A percentile compares a stretch with the other conserved stretches of the same genome.
phyloP scores from a whole-genome alignment of 352 stramenopile genomes.

The Blastocystis sp. region DNA sequence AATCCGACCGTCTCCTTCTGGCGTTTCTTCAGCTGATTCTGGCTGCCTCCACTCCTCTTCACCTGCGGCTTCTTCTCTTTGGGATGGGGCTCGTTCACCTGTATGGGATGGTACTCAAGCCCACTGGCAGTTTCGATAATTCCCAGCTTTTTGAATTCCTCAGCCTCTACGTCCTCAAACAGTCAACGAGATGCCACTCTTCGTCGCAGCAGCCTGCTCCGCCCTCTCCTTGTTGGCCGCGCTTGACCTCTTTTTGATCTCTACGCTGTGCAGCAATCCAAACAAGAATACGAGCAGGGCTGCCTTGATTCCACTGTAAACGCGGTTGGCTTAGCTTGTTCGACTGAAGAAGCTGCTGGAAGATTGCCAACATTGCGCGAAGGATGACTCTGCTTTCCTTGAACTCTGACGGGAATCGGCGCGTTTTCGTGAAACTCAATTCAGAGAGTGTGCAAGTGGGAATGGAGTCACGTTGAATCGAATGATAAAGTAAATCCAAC shows the following conservation, averaged over 20 bases:
- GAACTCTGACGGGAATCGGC: too few relatives aligned
- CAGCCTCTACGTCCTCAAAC: neutral
- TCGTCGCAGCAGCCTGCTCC: neutral
- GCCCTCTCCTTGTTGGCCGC: neutral
- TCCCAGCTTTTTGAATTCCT: neutral
- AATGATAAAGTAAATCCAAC: too few relatives aligned
- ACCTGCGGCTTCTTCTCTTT: neutral
- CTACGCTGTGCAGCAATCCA: neutral
- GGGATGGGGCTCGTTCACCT: neutral
- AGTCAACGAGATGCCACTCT: neutral
- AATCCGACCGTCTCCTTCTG: slow-evolving; percentile 28
- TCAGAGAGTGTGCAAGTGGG: too few relatives aligned
- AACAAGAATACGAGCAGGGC: slow-evolving; percentile 34
- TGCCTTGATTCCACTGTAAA: neutral
- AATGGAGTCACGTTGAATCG: too few relatives aligned
- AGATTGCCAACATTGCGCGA: slow-evolving; percentile 31
- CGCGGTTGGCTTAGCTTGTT: slow-evolving; percentile 38
- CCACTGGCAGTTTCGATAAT: slow-evolving; percentile 20
- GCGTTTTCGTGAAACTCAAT: too few relatives aligned
- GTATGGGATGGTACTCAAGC: slow-evolving; percentile 24
- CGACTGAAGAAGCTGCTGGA: slow-evolving; percentile 8
- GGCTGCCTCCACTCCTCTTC: neutral
- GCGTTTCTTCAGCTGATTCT: neutral
- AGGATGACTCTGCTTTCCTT: too few relatives aligned
- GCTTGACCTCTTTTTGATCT: neutral